Percentiles rank a stretch among this genome's conserved stretches.
Conservation (phyloP, 257 asterid genomes). For the Paulownia fortunei region DNA sequence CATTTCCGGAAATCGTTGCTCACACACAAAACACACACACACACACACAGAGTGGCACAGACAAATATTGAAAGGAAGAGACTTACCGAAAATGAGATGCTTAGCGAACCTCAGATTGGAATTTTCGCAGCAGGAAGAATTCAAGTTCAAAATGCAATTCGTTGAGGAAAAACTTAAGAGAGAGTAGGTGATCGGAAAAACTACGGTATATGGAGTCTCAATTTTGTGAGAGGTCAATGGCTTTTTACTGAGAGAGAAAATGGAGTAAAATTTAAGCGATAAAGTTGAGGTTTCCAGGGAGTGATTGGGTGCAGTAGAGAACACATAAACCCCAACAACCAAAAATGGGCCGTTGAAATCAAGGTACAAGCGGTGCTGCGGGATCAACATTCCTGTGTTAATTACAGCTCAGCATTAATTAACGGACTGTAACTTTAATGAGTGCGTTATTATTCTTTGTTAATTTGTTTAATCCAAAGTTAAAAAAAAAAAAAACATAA, state of each 20-base stretch:
- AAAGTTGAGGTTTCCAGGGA: conserved; percentile 24
- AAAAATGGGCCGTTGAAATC: conserved; percentile 9
- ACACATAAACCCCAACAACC: neutral
- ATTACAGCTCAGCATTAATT: neutral
- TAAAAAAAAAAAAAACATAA: too few relatives aligned
- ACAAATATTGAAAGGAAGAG: neutral
- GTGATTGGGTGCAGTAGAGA: conserved; percentile 34
- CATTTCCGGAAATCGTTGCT: conserved; percentile 15
- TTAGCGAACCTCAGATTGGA: conserved; percentile 29
- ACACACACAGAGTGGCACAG: neutral
- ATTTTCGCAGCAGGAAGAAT: conserved; percentile 18
- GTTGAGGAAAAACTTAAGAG: conserved; percentile 3
- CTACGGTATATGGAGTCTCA: conserved; percentile 15
- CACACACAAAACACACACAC: conserved; percentile 14
- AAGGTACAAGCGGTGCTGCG: conserved; percentile 31
- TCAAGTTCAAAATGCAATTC: conserved; percentile 26
- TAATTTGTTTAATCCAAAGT: too few relatives aligned
- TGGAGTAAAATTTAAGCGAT: conserved; percentile 54
- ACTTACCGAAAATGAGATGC: conserved; percentile 39
- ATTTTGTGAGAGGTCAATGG: conserved; percentile 19
- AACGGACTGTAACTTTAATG: neutral
- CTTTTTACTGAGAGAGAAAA: conserved; percentile 37
- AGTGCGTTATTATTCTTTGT: neutral
- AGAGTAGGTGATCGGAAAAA: conserved; percentile 44
- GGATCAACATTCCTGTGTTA: neutral